phyloP scores from a whole-genome alignment of 2,329 filamentous ascomycete genomes.

The Cladosporium sp. region DNA sequence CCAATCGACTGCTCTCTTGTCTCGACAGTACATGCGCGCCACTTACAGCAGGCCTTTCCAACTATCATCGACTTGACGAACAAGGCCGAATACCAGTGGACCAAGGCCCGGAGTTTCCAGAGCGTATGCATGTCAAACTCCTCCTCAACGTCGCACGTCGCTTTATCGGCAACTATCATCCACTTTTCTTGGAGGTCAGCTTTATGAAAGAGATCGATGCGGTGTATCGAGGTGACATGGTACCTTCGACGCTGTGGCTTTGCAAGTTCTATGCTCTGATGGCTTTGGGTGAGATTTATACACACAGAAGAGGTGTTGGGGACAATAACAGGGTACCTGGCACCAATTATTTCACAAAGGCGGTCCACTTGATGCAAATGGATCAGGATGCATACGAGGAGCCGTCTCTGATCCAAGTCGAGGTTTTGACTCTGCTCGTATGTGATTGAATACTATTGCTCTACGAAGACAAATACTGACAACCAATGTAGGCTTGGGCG shows the following conservation, averaged over 20 bases:
- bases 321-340: slow-evolving; percentile 43
- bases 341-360: slow-evolving; percentile 45
- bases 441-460: slow-evolving; percentile 29
- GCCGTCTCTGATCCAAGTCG: slow-evolving; percentile 48
- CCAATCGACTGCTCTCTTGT: slow-evolving; percentile 29
- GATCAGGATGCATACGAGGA: slow-evolving; percentile 42
- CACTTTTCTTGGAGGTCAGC: slow-evolving; percentile 44
- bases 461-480: slow-evolving; percentile 8
- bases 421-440: slow-evolving; percentile 46
- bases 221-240: slow-evolving; percentile 38
- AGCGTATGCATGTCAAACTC: slow-evolving; percentile 29
- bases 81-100: slow-evolving; percentile 19
- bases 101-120: slow-evolving; percentile 26
- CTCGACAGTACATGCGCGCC: slow-evolving; percentile 22
- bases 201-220: slow-evolving; percentile 44
- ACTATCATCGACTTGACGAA: slow-evolving; percentile 23
- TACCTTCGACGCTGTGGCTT: slow-evolving; percentile 37
- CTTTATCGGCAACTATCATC: slow-evolving; percentile 43
- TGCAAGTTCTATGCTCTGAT: slow-evolving; percentile 50
- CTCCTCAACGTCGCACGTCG: slow-evolving; percentile 29
- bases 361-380: slow-evolving; percentile 41
- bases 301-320: slow-evolving; percentile 39
- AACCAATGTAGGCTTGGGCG: slow-evolving; percentile 43
- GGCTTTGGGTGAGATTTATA: slow-evolving; percentile 51
- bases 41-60: slow-evolving; percentile 22